These are phyloP conservation scores for Pichia pseudocactophila DNA, from an alignment of 805 yeast genomes.

Conservation along the genomic window DNA sequence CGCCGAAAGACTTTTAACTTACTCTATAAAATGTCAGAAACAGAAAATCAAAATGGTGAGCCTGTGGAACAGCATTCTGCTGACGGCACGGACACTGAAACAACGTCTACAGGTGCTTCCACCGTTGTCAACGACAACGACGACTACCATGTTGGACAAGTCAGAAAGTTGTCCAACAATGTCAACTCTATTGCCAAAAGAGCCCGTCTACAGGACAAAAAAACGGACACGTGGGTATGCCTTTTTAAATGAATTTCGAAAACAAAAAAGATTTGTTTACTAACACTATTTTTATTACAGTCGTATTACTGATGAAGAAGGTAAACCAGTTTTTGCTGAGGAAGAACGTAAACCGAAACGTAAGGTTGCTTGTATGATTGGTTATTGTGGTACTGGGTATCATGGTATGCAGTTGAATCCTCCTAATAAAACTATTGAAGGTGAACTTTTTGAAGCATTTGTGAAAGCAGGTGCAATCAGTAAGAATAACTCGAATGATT, in stretches of 20 bases:
- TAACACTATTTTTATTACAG: conserved; percentile 18
- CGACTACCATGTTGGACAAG: not conserved
- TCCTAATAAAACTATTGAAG: conserved; percentile 82
- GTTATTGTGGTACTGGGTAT: conserved; percentile 94
- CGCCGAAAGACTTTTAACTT: not conserved
- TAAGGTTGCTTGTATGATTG: conserved; percentile 84
- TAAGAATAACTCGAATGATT: conserved; percentile 76
- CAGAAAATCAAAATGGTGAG: not conserved
- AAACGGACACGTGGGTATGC: conserved; percentile 50
- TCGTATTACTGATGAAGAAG: conserved; percentile 50
- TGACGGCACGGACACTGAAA: too few relatives aligned
- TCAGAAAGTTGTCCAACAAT: not conserved
- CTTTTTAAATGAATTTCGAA: not conserved
- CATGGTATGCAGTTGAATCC: conserved; percentile 95
- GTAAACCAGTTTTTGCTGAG: conserved; percentile 44
- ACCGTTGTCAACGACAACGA: too few relatives aligned
- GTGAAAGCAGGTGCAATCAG: conserved; percentile 84
- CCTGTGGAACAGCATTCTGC: not conserved
- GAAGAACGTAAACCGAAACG: conserved; percentile 70
- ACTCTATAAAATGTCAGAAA: not conserved
- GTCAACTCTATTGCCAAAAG: conserved; percentile 19
- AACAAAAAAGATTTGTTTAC: not conserved
- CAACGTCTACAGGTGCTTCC: too few relatives aligned
- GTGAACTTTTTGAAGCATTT: conserved; percentile 76
- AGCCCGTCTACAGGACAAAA: conserved; percentile 22